A percentile compares a stretch with the other conserved stretches of the same genome.
phyloP scores from a whole-genome alignment of 805 yeast species.

The Grigorovia transvaalensis region DNA sequence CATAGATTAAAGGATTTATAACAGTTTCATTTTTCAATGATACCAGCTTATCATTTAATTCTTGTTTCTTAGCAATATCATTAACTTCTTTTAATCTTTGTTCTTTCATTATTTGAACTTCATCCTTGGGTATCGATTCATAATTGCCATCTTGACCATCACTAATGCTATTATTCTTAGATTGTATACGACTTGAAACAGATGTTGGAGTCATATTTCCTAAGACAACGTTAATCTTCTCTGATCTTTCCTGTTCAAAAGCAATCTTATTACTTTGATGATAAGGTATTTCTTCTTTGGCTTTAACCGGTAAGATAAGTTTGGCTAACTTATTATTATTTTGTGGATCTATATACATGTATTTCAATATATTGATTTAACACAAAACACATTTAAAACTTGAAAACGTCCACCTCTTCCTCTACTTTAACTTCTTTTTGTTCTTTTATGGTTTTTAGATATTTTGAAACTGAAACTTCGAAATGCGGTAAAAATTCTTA shows the following conservation, averaged over 20 bases:
- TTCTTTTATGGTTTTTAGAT: neutral
- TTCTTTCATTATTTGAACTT: conserved; percentile 2
- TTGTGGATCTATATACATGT: conserved; percentile 20
- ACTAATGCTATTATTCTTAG: neutral
- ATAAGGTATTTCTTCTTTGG: conserved; percentile 2
- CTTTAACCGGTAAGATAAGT: conserved; percentile 4
- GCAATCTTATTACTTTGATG: conserved; percentile 1
- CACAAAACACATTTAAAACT: neutral
- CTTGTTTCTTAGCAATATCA: neutral
- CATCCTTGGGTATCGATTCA: conserved; percentile 1
- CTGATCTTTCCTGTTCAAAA: neutral
- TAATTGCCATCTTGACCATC: neutral
- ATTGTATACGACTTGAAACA: neutral
- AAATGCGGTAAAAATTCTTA: no score
- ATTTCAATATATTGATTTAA: neutral
- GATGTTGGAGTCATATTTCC: conserved; percentile 2
- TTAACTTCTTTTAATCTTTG: neutral
- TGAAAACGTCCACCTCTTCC: neutral
- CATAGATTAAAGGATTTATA: conserved; percentile 4
- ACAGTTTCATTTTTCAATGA: neutral
- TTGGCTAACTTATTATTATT: conserved; percentile 15
- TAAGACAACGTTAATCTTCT: neutral
- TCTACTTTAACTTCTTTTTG: no score
- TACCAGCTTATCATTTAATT: neutral
- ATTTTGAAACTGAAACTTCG: neutral